Percentiles rank a stretch among this genome's conserved stretches.
These are phyloP conservation scores for Plasmodium coatneyi DNA, from an alignment of 169 alveolate genomes.

Conservation along the genomic window DNA sequence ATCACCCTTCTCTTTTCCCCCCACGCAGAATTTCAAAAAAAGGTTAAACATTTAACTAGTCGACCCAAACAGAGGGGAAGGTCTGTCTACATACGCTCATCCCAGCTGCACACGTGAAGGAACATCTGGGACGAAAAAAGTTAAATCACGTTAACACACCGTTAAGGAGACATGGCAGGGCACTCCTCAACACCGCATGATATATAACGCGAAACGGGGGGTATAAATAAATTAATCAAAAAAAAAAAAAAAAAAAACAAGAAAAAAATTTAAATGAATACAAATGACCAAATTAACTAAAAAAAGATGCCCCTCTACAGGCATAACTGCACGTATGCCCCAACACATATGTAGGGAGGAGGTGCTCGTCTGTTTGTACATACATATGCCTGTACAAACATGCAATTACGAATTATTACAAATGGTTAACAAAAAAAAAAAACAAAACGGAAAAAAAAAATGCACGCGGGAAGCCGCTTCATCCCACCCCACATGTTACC, in stretches of 20 bases:
- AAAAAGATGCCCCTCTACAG: not conserved
- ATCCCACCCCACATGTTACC: not conserved
- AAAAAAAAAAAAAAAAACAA: not conserved
- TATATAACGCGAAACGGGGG: not conserved
- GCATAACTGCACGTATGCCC: not conserved
- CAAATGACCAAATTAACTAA: not conserved
- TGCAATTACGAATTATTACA: not conserved
- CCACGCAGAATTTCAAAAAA: conserved; percentile 25
- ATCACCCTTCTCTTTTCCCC: not conserved
- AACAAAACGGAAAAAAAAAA: not conserved
- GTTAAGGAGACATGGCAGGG: not conserved
- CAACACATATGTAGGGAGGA: not conserved
- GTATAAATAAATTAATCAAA: not conserved
- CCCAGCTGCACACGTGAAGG: not conserved
- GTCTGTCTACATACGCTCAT: not conserved
- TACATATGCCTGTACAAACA: not conserved
- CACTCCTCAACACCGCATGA: not conserved
- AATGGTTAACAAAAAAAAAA: not conserved
- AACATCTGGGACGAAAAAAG: not conserved
- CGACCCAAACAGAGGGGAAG: not conserved
- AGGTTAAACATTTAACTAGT: conserved; percentile 26
- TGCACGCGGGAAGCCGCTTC: not conserved
- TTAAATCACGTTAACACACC: not conserved
- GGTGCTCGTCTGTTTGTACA: not conserved
- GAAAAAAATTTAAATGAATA: not conserved